Evolutionary conservation across 2,329 filamentous ascomycete species (phyloP), one percentile per base, ranked within the genome.

Genomic region (Venturia pyrina): DNA sequence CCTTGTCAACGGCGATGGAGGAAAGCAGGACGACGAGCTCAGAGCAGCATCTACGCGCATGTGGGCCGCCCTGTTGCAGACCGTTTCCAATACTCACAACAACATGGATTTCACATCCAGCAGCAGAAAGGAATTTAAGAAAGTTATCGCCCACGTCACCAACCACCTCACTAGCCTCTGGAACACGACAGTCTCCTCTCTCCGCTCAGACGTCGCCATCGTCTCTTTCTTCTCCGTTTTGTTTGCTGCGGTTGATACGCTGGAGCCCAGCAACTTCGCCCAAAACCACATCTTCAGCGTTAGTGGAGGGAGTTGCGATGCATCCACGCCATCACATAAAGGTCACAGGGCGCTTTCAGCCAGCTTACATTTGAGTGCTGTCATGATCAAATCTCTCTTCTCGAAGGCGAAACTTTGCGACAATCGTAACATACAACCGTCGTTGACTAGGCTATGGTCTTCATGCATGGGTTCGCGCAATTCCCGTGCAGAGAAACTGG

Each of bases 31-130:
- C 53, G 53, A 59, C 53, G 53, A 59, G 6, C 53, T 59, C 24
- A 6, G 19, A 59, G 3, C 11, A 59, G 28, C 53, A n/a, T 37
- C 32, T n/a, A 37, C 32, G n/a, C 17, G 53, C 53, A 59, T 37
- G 53, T 59, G 53, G 53, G 11, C 53, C 53, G 53, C 53, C 6
- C 32, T 59, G 53, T 37, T 59, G 28, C 53, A 37, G 17, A 37
- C 53, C 32, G 17, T 37, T 37, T 59, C 53, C 32, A 19, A 59
- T 15, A 37, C 53, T 19, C 15, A 59, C 5, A 37, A 59, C 28
- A 59, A 59, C 19, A 59, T 59, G 32, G 53, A 37, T 8, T 59
- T 59, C 53, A 59, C 53, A 21, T 59, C 53, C 28, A 59, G 28
- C 32, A 32, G 53, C 28, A 37, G 53, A 37, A 59, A 37, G 32